phyloP scores from a whole-genome alignment of 208 protist species.

The Novymonas esmeraldas region DNA sequence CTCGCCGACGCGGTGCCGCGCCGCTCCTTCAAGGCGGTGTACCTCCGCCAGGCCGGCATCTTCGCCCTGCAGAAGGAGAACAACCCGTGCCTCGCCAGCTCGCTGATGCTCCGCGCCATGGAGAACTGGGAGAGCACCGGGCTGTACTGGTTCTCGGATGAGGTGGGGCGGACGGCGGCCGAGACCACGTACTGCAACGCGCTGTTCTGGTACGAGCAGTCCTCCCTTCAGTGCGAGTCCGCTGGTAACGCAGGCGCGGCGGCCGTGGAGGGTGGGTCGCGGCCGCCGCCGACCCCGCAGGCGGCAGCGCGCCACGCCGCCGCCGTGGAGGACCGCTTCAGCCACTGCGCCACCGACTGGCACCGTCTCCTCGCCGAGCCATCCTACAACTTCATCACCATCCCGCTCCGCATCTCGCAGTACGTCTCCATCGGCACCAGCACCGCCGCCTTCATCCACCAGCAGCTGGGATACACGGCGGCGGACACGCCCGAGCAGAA shows the following conservation, averaged over 20 bases:
- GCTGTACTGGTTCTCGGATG: slow-evolving; percentile 29
- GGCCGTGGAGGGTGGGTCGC: neutral
- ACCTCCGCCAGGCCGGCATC: slow-evolving; percentile 32
- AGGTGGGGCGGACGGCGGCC: slow-evolving; percentile 1
- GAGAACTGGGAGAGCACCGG: slow-evolving; percentile 20
- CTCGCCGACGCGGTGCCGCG: slow-evolving; percentile 14
- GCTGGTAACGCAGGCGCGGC: neutral
- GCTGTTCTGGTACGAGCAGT: slow-evolving; percentile 26
- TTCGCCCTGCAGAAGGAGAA: slow-evolving; percentile 6
- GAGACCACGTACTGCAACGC: slow-evolving; percentile 32
- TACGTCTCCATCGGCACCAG: slow-evolving; percentile 11
- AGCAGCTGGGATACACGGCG: slow-evolving; percentile 7
- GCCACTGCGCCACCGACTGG: slow-evolving; percentile 31
- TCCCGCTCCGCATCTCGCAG: slow-evolving; percentile 21
- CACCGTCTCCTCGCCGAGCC: slow-evolving; percentile 3
- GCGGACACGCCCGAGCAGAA: neutral
- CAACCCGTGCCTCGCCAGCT: slow-evolving; percentile 16
- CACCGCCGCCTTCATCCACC: neutral
- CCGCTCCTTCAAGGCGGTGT: slow-evolving; percentile 26
- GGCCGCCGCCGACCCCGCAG: slow-evolving; percentile 1
- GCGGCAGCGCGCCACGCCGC: slow-evolving; percentile 5
- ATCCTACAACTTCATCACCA: slow-evolving; percentile 16
- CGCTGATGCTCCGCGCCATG: slow-evolving; percentile 12
- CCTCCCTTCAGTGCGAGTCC: slow-evolving; percentile 12
- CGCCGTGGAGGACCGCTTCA: slow-evolving; percentile 5